phyloP scores from a whole-genome alignment of 768 basidiomycete species.

The Epithele typhae region DNA sequence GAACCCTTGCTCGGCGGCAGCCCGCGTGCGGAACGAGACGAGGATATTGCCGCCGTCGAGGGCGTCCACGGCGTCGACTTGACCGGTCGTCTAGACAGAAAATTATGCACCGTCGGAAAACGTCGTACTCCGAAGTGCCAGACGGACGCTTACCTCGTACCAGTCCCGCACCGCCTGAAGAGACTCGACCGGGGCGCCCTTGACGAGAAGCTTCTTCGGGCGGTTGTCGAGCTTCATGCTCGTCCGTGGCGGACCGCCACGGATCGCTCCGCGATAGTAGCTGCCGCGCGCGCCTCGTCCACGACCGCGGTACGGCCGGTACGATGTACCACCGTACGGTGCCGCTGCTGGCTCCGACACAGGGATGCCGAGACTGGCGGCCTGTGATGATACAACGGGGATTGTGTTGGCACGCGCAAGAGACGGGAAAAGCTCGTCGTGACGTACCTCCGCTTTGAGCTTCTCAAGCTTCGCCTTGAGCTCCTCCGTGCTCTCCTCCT shows the following conservation, averaged over 20 bases:
- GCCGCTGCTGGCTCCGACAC: constrained; percentile 40
- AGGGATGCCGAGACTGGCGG: constrained; percentile 68
- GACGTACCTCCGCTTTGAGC: constrained; percentile 70
- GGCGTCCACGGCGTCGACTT: constrained; percentile 60
- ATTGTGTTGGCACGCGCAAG: background rate
- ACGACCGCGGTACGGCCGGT: constrained; percentile 53
- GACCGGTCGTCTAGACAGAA: constrained; percentile 54
- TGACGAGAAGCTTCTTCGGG: constrained; percentile 73
- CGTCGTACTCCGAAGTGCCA: background rate
- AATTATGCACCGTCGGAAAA: no score
- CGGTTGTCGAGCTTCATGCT: constrained; percentile 92
- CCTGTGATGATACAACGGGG: constrained; percentile 34
- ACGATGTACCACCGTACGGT: constrained; percentile 28
- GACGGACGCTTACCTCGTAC: constrained; percentile 59
- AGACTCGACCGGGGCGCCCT: constrained; percentile 54
- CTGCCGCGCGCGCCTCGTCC: constrained; percentile 56
- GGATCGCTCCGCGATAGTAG: constrained; percentile 55
- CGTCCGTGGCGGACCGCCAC: constrained; percentile 61
- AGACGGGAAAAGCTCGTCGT: background rate
- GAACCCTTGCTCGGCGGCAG: constrained; percentile 76
- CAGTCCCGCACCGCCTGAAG: constrained; percentile 69
- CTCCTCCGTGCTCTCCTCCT: constrained; percentile 58
- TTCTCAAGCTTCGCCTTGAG: constrained; percentile 71
- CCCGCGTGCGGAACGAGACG: constrained; percentile 67
- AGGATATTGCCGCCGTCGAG: constrained; percentile 54